Conservation (phyloP, 23 red algal genomes). For the Gracilaria vermiculophylla region DNA sequence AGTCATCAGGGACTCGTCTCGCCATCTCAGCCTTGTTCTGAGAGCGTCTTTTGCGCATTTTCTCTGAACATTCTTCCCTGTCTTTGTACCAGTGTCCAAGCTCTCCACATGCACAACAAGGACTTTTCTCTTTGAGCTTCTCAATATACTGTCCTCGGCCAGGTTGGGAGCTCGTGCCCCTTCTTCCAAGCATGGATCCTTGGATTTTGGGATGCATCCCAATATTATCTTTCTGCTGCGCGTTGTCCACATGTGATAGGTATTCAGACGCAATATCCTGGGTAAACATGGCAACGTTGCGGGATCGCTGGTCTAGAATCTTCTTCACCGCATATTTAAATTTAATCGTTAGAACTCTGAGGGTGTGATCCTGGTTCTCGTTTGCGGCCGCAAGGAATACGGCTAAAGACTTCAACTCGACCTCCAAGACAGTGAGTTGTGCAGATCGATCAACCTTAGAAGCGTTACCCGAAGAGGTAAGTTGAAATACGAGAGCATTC, state of each 20-base stretch:
- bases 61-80: background rate
- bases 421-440: too few species aligned
- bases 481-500: slow-evolving; percentile 16
- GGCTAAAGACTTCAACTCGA: background rate
- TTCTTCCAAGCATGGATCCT: slow-evolving; percentile 6
- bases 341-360: background rate
- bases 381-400: background rate
- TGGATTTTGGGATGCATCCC: background rate
- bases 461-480: background rate
- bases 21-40: background rate
- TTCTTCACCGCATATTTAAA: background rate
- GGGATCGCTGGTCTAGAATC: background rate
- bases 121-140: background rate
- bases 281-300: background rate
- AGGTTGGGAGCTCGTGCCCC: background rate
- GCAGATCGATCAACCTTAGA: too few species aligned
- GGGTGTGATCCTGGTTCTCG: background rate
- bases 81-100: slow-evolving; percentile 38
- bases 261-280: background rate
- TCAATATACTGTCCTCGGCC: background rate
- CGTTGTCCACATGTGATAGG: background rate
- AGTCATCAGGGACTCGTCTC: too few species aligned
- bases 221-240: too few species aligned
- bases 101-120: slow-evolving; percentile 7
- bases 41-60: background rate